Conservation (phyloP, 306 rosid genomes). For the Gleditsia sinensis region DNA sequence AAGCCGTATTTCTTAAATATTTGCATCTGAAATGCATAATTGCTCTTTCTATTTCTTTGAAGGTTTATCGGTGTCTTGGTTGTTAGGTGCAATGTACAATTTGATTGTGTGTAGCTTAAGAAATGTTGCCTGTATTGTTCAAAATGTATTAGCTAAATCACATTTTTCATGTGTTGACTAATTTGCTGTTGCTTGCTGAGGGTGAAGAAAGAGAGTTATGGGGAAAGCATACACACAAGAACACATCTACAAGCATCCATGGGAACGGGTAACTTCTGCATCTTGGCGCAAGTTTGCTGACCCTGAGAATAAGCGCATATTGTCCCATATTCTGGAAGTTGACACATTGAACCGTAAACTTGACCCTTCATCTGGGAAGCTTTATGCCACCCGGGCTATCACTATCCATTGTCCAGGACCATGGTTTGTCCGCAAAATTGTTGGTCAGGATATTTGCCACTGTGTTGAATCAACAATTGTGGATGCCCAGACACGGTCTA, state of each 20-base stretch:
- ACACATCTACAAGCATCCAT: slow-evolving; percentile 85
- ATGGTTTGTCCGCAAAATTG: slow-evolving; percentile 64
- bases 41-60: neutral
- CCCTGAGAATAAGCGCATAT: slow-evolving; percentile 68
- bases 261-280: slow-evolving; percentile 90
- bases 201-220: slow-evolving; percentile 43
- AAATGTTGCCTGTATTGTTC: neutral
- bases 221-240: slow-evolving; percentile 83
- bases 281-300: slow-evolving; percentile 94
- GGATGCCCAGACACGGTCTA: slow-evolving; percentile 58
- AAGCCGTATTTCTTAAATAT: neutral
- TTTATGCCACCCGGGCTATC: slow-evolving; percentile 70
- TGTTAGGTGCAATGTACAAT: neutral
- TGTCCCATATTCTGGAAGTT: slow-evolving; percentile 78
- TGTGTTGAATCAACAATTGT: slow-evolving; percentile 76
- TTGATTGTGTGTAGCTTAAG: neutral
- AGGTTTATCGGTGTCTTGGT: neutral
- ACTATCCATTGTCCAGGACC: slow-evolving; percentile 75
- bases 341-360: slow-evolving; percentile 71
- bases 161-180: neutral
- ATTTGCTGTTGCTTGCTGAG: slow-evolving; percentile 12
- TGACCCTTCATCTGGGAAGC: slow-evolving; percentile 66
- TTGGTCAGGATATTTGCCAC: slow-evolving; percentile 81
- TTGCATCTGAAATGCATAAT: neutral
- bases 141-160: neutral